These are phyloP conservation scores for Coniella lustricola DNA, from an alignment of 2,329 filamentous ascomycete species.

Conservation along the genomic window DNA sequence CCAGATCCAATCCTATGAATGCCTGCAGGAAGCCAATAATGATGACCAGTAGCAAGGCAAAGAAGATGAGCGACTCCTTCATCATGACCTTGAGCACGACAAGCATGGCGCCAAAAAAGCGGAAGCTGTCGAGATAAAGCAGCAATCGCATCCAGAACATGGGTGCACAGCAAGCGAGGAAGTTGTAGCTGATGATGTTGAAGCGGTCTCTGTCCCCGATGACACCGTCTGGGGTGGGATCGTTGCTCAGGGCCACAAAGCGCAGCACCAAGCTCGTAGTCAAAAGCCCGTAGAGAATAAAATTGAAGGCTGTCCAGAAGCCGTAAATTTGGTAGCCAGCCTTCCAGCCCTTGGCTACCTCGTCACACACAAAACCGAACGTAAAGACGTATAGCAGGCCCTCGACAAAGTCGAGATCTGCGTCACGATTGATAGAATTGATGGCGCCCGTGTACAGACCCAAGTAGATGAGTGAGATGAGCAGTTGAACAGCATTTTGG, in stretches of 20 bases:
- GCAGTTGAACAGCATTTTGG: conserved; percentile 82
- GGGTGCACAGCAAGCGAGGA: conserved; percentile 84
- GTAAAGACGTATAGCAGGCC: conserved; percentile 86
- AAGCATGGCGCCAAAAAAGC: conserved; percentile 97
- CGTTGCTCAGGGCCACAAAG: conserved; percentile 67
- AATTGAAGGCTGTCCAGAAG: conserved; percentile 97
- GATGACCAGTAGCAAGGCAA: conserved; percentile 79
- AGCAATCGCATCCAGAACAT: conserved; percentile 96
- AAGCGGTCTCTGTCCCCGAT: conserved; percentile 48
- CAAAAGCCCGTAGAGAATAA: conserved; percentile 70
- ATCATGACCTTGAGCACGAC: conserved; percentile 95
- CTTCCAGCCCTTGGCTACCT: conserved; percentile 85
- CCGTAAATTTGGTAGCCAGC: conserved; percentile 84
- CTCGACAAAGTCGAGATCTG: conserved; percentile 79
- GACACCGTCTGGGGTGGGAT: conserved; percentile 25
- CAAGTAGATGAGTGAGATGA: conserved; percentile 78
- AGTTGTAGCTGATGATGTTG: conserved; percentile 85
- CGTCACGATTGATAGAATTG: conserved; percentile 83
- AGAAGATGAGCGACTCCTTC: conserved; percentile 93
- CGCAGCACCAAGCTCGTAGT: conserved; percentile 72
- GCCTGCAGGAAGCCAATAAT: conserved; percentile 85
- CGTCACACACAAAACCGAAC: conserved; percentile 82
- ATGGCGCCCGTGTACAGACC: conserved; percentile 83
- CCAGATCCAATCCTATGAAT: conserved; percentile 84
- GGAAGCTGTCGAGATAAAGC: conserved; percentile 85